These are phyloP conservation scores for Microstroma glucosiphilum DNA, from an alignment of 1,284 basidiomycete genomes.

Conservation along the genomic window DNA sequence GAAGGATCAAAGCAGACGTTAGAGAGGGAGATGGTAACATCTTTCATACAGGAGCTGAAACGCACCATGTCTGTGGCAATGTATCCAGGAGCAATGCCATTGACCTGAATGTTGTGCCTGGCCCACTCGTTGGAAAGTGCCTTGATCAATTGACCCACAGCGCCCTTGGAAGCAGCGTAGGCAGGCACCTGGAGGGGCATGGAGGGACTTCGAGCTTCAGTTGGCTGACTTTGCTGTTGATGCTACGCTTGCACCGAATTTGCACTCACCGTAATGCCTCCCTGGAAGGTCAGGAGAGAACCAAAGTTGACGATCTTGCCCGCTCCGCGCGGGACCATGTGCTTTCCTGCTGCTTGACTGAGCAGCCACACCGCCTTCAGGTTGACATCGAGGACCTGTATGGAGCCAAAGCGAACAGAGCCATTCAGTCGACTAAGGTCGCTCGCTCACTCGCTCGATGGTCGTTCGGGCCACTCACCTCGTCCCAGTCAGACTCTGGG, in stretches of 20 bases:
- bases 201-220: conserved; percentile 54
- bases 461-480: conserved; percentile 44
- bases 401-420: conserved; percentile 5
- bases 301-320: conserved; percentile 47
- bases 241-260: background rate
- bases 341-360: conserved; percentile 31
- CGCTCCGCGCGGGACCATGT: conserved; percentile 28
- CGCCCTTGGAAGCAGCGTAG: conserved; percentile 81
- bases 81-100: conserved; percentile 62
- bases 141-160: conserved; percentile 57
- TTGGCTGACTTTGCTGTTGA: background rate
- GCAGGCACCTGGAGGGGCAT: conserved; percentile 60
- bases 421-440: background rate
- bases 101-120: conserved; percentile 78
- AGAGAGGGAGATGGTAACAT: background rate
- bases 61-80: conserved; percentile 36
- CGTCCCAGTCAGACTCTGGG: conserved; percentile 79
- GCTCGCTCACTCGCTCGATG: conserved; percentile 10
- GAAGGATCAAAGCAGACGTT: too few species aligned
- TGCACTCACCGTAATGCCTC: conserved; percentile 33
- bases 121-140: conserved; percentile 63
- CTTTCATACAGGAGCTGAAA: background rate
- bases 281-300: conserved; percentile 42
- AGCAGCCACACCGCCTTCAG: conserved; percentile 38
- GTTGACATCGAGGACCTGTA: conserved; percentile 35